Evolutionary conservation across 1,139 yeast genomes (phyloP), one percentile per base, ranked within the genome.

Genomic region (Geotrichum siamense): DNA sequence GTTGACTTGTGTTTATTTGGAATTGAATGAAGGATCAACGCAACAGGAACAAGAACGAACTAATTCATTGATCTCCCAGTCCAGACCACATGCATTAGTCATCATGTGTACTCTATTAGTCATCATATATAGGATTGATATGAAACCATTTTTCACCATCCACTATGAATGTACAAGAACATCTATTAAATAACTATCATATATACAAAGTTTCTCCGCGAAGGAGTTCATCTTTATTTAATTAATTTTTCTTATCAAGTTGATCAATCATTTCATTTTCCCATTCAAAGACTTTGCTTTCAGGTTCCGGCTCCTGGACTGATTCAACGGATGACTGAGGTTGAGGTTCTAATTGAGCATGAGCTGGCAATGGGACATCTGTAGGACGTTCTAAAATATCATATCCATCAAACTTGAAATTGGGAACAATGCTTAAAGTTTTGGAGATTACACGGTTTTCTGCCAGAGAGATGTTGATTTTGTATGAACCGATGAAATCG

Each of bases 181-280:
- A 3, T 30, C 10, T 15, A 15, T 27, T n/a, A n/a, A n/a, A n/a
- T 25, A 25, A 12, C 27, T 25, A 25, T 25, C 12, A 9, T 25
- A 25, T 25, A 9, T 25, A 25, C 27, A 29, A 29, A n/a, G n/a
- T n/a, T n/a, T n/a, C n/a, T n/a, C n/a, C n/a, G n/a, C n/a, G n/a
- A n/a, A n/a, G n/a, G n/a, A n/a, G n/a, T n/a, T n/a, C n/a, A n/a
- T n/a, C n/a, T n/a, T n/a, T n/a, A n/a, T n/a, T n/a, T n/a, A 31
- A 15, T 15, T 16, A 31, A 12, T 31, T 37, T 17, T 37, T 37
- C 26, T 44, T 47, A 30, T 51, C 47, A 35, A 54, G 43, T 28
- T 53, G 44, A 15, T 47, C 47, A n/a, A 56, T 53, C 21, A 56
- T 47, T 23, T 57, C 56, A 45, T 55, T 58, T 35, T 59, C 61